Evolutionary conservation across 163 green algal species (phyloP), one percentile per base, ranked within the genome.

Genomic region (Scenedesmus sp.): DNA sequence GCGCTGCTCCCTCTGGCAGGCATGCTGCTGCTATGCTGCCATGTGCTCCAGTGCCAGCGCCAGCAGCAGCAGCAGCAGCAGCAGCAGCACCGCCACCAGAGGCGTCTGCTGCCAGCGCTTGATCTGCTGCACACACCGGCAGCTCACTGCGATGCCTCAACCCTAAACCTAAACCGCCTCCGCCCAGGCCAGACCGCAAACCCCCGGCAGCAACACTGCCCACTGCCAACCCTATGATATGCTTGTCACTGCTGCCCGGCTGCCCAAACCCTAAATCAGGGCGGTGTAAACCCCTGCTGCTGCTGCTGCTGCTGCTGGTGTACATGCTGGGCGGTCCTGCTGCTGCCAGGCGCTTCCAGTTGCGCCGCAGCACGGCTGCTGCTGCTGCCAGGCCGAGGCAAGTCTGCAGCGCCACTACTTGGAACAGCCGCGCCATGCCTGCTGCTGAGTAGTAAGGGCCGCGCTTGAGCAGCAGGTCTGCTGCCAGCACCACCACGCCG

Each of bases 391-490:
- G 87, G 18, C 92, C 94, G 0, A 55, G 56, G 15, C 8, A 54
- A 10, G 54, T 81, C 52, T 87, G 73, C 46, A 88, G 6, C 3
- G 85, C 84, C 46, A 91, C 64, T 4, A 85, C n/a, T 10, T 62
- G 57, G 76, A 96, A 96, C 60, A 96, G 88, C 26, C 26, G 20
- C 0, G 52, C n/a, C 16, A 95, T 66, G 13, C 66, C 91, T 9
- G 77, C 88, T 3, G 76, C 4, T 2, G 84, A 64, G 86, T 93
- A 93, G 92, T 95, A 94, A 13, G 94, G 57, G 2, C 93, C 92
- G 3, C 52, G 9, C 88, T 95, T 96, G 7, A 95, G 60, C 6
- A 67, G 60, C n/a, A 96, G 56, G 86, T 96, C 94, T 6, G 94
- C 76, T 20, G 88, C 13, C 54, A 96, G 86, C 26, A 96, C 93